Evolutionary conservation across 495 filamentous ascomycete species (phyloP), one percentile per base, ranked within the genome.

Genomic region (Podospora tetraspora): DNA sequence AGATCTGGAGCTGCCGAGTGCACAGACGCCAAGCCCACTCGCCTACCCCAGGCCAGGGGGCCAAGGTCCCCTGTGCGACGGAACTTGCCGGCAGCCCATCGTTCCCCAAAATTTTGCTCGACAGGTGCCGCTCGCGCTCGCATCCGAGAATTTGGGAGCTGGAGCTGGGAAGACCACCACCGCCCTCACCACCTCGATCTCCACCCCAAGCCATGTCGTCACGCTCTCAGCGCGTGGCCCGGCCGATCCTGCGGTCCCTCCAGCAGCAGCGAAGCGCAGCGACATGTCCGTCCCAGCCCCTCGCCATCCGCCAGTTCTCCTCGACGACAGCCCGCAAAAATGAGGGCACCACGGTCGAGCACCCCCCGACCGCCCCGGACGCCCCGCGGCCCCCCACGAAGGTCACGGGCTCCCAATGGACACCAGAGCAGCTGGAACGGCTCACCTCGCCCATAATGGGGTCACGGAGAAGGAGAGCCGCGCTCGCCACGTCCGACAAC

Each of bases 401-500:
- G 12, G 7, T 37, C 56, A 5, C 58, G 11, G 57, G 57, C 57
- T 61, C 52, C 1, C 64, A 60, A 52, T 66, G 19, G 77, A 80
- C 61, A 71, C 75, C 61, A 77, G 82, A 84, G 66, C 79, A 83
- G 66, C 79, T 92, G 67, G 76, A 89, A 72, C 83, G 81, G 68
- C 70, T 76, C 63, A 86, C 89, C 63, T 82, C 87, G 10, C 75
- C 84, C 3, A 89, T 89, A 56, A 81, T 94, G 72, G 92, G 92
- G 60, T 96, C 93, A 61, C 88, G 91, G 70, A 88, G 93, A 83
- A 90, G 93, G 64, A 88, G 93, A 74, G 92, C 89, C 5, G 91
- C 91, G 6, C 77, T 96, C 69, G 87, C 87, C 68, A 82, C 83
- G 22, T 87, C 89, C 11, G 80, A 84, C 68, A 87, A 89, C 69